A percentile compares a stretch with the other conserved stretches of the same genome.
Conservation (phyloP, 805 yeast species). For the Hanseniaspora lachancei region DNA sequence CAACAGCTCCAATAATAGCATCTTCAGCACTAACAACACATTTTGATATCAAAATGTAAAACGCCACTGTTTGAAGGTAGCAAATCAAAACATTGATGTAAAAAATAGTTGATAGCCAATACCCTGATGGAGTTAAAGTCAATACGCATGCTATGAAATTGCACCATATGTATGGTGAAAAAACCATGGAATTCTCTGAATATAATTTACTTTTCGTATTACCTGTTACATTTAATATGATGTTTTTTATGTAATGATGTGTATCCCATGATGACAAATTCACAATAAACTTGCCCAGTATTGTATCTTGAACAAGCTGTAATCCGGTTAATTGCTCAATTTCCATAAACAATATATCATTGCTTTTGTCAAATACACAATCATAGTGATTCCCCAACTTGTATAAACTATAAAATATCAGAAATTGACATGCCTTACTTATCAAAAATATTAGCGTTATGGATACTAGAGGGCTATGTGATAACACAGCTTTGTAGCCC, state of each 20-base stretch:
- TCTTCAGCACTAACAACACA: not conserved
- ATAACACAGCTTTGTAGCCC: not conserved
- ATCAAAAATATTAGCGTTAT: not conserved
- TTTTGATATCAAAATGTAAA: not conserved
- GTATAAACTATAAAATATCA: not conserved
- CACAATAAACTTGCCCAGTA: not conserved
- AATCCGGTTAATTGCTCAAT: not conserved
- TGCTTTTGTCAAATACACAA: conserved; percentile 3
- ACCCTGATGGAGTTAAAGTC: not conserved
- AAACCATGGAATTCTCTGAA: conserved; percentile 8
- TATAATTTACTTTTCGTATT: not conserved
- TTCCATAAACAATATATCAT: not conserved
- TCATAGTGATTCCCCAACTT: not conserved
- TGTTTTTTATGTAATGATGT: conserved; percentile 7
- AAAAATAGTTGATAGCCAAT: not conserved
- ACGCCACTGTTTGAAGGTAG: not conserved
- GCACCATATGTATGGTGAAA: conserved; percentile 7
- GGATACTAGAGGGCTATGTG: not conserved
- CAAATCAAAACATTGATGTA: not conserved
- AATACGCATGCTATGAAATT: not conserved
- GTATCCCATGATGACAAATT: conserved; percentile 10
- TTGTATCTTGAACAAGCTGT: not conserved
- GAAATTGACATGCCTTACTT: not conserved
- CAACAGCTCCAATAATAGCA: not conserved
- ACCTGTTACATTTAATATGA: not conserved